Conservation (phyloP, 2,329 filamentous ascomycete species). For the Sporothrix protearum region DNA sequence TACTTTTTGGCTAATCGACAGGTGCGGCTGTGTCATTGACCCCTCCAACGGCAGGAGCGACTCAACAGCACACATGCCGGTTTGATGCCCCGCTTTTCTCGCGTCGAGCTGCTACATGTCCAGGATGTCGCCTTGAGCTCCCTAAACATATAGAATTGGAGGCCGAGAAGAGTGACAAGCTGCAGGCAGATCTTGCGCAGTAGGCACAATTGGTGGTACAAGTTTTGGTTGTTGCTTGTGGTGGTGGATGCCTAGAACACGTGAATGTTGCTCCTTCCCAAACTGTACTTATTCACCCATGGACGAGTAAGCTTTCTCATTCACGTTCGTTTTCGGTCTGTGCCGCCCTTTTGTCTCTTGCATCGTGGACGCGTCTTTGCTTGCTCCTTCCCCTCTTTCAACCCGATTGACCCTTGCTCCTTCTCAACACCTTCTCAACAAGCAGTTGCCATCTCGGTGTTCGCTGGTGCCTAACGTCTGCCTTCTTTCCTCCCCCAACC, state of each 20-base stretch:
- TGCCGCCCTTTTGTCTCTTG: neutral
- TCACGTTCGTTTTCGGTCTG: neutral
- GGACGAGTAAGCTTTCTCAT: no score
- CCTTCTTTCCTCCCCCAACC: neutral
- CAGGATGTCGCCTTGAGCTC: neutral
- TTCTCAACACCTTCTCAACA: neutral
- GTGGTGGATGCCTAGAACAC: constrained; percentile 18
- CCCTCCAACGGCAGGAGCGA: neutral
- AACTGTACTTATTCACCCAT: neutral
- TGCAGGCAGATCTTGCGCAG: neutral
- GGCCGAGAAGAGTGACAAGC: neutral
- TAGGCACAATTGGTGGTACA: neutral
- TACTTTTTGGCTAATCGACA: neutral
- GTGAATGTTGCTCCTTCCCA: neutral
- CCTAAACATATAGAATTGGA: neutral
- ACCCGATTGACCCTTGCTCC: neutral
- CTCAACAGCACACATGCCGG: neutral
- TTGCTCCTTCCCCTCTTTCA: neutral
- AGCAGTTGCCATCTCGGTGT: neutral
- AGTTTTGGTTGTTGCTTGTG: constrained; percentile 3
- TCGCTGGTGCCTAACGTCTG: neutral
- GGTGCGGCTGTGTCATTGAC: neutral
- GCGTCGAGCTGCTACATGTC: neutral
- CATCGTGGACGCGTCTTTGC: neutral
- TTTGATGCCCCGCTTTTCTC: constrained; percentile 3